Conservation (phyloP, 2,329 filamentous ascomycete species). For the Sclerotinia borealis region DNA sequence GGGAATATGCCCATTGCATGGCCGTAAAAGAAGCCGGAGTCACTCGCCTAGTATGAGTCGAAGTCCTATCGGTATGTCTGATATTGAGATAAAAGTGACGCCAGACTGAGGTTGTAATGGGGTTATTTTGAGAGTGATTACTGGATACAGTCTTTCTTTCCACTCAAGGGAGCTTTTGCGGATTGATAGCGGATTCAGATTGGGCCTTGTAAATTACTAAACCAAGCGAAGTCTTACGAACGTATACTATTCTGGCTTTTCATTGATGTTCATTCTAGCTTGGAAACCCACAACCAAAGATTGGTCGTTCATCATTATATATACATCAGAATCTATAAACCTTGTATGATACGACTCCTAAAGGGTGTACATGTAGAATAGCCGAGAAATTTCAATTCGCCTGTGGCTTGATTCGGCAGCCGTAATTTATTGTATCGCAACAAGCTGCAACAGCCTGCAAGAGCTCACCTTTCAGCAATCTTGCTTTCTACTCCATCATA, state of each 20-base stretch:
- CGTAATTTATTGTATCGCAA: slow-evolving; percentile 13
- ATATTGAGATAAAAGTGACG: slow-evolving; percentile 7
- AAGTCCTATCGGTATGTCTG: slow-evolving; percentile 18
- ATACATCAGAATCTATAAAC: background rate
- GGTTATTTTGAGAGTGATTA: background rate
- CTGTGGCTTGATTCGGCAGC: slow-evolving; percentile 9
- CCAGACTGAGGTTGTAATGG: background rate
- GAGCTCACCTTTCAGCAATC: slow-evolving; percentile 8
- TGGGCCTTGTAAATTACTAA: background rate
- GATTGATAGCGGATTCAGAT: background rate
- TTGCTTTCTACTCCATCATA: background rate
- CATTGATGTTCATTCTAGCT: background rate
- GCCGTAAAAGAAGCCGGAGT: slow-evolving; percentile 21
- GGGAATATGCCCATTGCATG: slow-evolving; percentile 40
- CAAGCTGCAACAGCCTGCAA: slow-evolving; percentile 5
- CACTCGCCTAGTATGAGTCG: background rate
- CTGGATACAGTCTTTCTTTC: background rate
- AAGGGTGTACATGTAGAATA: background rate
- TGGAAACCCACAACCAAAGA: background rate
- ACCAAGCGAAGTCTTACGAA: background rate
- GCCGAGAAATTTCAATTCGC: slow-evolving; percentile 30
- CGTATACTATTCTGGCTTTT: background rate
- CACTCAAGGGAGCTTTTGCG: background rate
- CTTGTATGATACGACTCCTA: background rate
- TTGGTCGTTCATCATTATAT: background rate